phyloP scores from a whole-genome alignment of 306 rosid genomes.

The Castanea crenata region DNA sequence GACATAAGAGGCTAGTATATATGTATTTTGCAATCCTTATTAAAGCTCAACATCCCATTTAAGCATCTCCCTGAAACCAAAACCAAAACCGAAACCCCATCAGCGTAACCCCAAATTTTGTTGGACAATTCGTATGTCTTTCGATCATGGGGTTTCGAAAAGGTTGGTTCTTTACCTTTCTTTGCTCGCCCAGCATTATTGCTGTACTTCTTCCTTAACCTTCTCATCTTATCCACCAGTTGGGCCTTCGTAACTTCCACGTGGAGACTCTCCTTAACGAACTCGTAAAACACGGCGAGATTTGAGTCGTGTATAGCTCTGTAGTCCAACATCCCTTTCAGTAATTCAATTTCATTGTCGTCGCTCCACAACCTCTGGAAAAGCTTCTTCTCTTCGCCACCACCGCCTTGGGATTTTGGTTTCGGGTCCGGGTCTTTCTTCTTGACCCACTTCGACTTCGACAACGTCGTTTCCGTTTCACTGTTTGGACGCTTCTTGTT shows the following conservation, averaged over 20 bases:
- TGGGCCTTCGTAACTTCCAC: conserved; percentile 38
- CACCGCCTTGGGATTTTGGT: neutral
- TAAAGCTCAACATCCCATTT: too few relatives aligned
- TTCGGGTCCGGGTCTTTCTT: conserved; percentile 18
- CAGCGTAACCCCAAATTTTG: too few relatives aligned
- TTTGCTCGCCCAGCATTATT: too few relatives aligned
- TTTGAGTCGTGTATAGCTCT: conserved; percentile 25
- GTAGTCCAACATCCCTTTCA: conserved; percentile 46
- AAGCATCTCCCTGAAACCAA: too few relatives aligned
- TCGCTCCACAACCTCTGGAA: conserved; percentile 59
- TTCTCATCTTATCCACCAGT: conserved; percentile 45
- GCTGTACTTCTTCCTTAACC: conserved; percentile 55
- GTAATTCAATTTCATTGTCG: conserved; percentile 48
- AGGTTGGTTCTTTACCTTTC: too few relatives aligned
- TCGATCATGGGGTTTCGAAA: too few relatives aligned
- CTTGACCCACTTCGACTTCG: conserved; percentile 39
- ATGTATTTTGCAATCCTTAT: too few relatives aligned
- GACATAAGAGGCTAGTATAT: too few relatives aligned
- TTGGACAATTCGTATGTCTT: too few relatives aligned
- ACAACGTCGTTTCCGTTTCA: conserved; percentile 14
- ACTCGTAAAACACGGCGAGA: conserved; percentile 45
- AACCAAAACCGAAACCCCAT: too few relatives aligned
- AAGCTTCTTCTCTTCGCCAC: conserved; percentile 37
- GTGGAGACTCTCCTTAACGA: conserved; percentile 41
- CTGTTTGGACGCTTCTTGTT: conserved; percentile 25